phyloP scores from a whole-genome alignment of 305 asterid species.

The Rubia balearica region DNA sequence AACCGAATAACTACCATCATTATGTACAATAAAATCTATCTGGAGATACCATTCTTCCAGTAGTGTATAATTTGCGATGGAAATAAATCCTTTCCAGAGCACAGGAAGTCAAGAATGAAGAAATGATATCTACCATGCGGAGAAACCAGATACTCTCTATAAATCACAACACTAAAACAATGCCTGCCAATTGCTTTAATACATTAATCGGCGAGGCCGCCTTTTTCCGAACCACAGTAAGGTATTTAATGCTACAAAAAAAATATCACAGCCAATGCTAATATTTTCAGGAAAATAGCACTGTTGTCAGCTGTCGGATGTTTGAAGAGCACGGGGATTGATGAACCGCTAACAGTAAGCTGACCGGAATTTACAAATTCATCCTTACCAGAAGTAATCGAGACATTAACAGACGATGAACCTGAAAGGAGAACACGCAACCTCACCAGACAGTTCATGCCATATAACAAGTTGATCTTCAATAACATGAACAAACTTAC shows the following conservation, averaged over 20 bases:
- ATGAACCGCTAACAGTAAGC: constrained; percentile 57
- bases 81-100: too few species aligned
- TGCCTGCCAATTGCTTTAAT: constrained; percentile 27
- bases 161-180: constrained; percentile 14
- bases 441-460: background rate
- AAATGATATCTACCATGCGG: constrained; percentile 1
- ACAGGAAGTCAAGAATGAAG: background rate
- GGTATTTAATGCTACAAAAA: constrained; percentile 31
- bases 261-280: constrained; percentile 26
- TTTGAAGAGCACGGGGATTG: constrained; percentile 23
- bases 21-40: too few species aligned
- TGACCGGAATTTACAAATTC: constrained; percentile 69
- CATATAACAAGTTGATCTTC: background rate
- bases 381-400: constrained; percentile 73
- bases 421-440: constrained; percentile 34
- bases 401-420: constrained; percentile 75
- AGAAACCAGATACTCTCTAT: constrained; percentile 4
- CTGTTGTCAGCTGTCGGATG: constrained; percentile 17
- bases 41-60: too few species aligned
- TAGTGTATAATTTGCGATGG: too few species aligned
- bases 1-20: too few species aligned
- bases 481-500: constrained; percentile 35
- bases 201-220: constrained; percentile 22
- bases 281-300: constrained; percentile 25
- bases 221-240: constrained; percentile 13